Base-by-base conservation (phyloP, 2,329 filamentous ascomycete species). In the Diaporthe citriasiana region DNA sequence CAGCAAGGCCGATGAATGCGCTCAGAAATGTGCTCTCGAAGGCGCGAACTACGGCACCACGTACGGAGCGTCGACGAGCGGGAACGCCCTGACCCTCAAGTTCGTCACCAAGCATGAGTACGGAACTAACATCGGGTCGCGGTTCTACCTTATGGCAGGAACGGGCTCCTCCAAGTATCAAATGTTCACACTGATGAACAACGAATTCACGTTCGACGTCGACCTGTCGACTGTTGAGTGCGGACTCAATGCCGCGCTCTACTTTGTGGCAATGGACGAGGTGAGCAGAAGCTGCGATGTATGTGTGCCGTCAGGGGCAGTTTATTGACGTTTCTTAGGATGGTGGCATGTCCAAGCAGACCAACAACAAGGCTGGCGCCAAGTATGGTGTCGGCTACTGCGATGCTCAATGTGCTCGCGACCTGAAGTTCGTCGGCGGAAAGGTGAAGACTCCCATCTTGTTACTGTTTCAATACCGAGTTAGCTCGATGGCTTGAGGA, bases 181-280 rank as follows among this genome's bases (percentile, higher is more conserved):
- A 80, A 85, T 88, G 77, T 87, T 70, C 55, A 70, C 68, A 5
- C 40, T 70, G 30, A 55, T 70, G 68, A 55, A 55, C 50, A 70
- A 70, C 35, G 68, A 70, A 22, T 70, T 70, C n/a, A 22, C 68
- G n/a, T 70, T 70, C 17, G 68, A 70, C 22, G 68, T 70, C n/a
- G 68, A 70, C 15, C 40, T 70, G n/a, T 70, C 68, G 19, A 70
- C 68, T 22, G 68, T 70, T 8, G 68, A 70, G 25, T 93, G 92
- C 78, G 92, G 92, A 70, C 81, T 93, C 75, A 93, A 93, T 82
- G 90, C 90, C 70, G 91, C 91, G 38, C 81, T 93, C 50, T 92
- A 92, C 82, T 87, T 90, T 65, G 84, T 88, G 22, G 82, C 86
- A 75, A 90, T 90, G 89, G 63, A 66, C 63, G 45, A 66, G 45